Percentiles rank a stretch among this genome's conserved stretches.
phyloP scores from a whole-genome alignment of 108 stramenopile genomes.

The Cyclotella baltica region DNA sequence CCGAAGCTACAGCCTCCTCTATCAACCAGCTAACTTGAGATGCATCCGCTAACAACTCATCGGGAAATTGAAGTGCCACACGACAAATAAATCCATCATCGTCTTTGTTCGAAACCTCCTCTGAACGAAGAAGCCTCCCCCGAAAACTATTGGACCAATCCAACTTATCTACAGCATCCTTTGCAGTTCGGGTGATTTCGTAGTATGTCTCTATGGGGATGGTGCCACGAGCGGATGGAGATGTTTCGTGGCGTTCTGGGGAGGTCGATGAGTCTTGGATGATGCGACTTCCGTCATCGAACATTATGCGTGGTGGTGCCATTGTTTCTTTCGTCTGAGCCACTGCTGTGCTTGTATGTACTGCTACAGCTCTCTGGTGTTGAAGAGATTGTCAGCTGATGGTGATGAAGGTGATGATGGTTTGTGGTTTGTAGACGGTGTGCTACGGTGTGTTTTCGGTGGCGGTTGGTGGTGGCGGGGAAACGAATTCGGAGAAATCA shows the following conservation, averaged over 20 bases:
- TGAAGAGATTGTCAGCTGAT: too few species aligned
- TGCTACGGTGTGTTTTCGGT: too few species aligned
- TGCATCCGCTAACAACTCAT: constrained; percentile 80
- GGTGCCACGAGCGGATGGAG: constrained; percentile 29
- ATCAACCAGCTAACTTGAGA: constrained; percentile 75
- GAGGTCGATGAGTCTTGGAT: background rate
- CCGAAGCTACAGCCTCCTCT: constrained; percentile 58
- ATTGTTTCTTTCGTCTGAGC: constrained; percentile 13
- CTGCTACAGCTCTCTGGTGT: too few species aligned
- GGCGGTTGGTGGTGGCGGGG: too few species aligned
- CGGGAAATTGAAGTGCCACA: constrained; percentile 91
- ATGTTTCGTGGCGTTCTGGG: background rate
- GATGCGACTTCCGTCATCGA: constrained; percentile 28
- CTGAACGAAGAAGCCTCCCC: constrained; percentile 23
- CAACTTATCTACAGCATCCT: constrained; percentile 53
- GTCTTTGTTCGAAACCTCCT: constrained; percentile 10
- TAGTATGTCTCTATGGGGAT: constrained; percentile 68
- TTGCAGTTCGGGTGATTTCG: constrained; percentile 69
- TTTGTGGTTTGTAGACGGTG: too few species aligned
- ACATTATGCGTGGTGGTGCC: constrained; percentile 70
- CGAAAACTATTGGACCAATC: constrained; percentile 32
- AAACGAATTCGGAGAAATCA: too few species aligned
- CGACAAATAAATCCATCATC: constrained; percentile 59
- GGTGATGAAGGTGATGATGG: too few species aligned
- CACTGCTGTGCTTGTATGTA: too few species aligned